These are phyloP conservation scores for Microascus cirrosus DNA, from an alignment of 2,329 filamentous ascomycete genomes.

Conservation along the genomic window DNA sequence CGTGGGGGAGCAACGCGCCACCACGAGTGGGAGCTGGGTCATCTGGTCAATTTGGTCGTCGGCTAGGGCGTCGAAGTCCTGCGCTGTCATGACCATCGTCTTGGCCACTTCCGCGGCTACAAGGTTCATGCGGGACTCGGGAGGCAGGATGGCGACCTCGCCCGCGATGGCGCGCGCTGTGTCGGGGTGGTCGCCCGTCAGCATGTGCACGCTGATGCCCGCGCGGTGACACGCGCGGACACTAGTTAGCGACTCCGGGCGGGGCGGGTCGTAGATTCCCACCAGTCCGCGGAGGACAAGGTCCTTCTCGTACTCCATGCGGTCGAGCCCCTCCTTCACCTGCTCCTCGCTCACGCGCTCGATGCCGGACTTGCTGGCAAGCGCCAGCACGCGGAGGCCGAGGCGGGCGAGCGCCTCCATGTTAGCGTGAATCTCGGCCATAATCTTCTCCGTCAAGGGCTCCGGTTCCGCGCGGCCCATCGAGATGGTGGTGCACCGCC, in stretches of 20 bases:
- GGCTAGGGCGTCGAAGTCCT: conserved; percentile 51
- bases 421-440: conserved; percentile 45
- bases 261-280: conserved; percentile 62
- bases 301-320: conserved; percentile 44
- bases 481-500: conserved; percentile 39
- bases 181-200: conserved; percentile 56
- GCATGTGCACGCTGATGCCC: conserved; percentile 57
- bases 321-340: conserved; percentile 25
- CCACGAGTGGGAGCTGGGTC: conserved; percentile 52
- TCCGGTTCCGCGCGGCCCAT: conserved; percentile 19
- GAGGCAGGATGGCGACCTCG: conserved; percentile 48
- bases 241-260: conserved; percentile 50
- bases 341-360: conserved; percentile 23
- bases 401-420: conserved; percentile 54
- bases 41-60: conserved; percentile 52
- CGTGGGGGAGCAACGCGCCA: conserved; percentile 58
- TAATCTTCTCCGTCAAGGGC: conserved; percentile 36
- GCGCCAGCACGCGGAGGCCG: conserved; percentile 55
- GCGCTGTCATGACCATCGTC: conserved; percentile 50
- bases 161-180: conserved; percentile 52
- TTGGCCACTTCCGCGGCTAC: conserved; percentile 35
- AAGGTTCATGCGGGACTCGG: conserved; percentile 24
- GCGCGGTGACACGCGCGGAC: conserved; percentile 48
- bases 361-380: conserved; percentile 39
- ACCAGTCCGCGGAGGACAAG: conserved; percentile 56